Conservation (phyloP, 1,284 basidiomycete species). For the Trichosporon sp. region DNA sequence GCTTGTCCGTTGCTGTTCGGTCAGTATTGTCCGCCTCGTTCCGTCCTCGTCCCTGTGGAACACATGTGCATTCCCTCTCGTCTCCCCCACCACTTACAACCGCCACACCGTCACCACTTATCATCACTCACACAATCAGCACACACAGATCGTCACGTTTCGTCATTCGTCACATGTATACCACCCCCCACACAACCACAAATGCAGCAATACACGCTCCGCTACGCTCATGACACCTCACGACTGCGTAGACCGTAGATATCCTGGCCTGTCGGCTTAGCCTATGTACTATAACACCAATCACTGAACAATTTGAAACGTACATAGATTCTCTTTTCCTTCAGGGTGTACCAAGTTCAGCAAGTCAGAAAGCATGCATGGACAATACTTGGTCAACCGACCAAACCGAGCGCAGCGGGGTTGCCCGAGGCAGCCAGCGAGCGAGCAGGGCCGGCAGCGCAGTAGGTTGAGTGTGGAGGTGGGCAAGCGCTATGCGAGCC, state of each 20-base stretch:
- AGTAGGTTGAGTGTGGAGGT: too few species aligned
- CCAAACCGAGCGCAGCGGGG: not conserved
- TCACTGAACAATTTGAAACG: not conserved
- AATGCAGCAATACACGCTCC: slow-evolving; percentile 9
- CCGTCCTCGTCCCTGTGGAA: not conserved
- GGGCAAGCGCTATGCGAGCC: not conserved
- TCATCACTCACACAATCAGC: not conserved
- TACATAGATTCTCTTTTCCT: not conserved
- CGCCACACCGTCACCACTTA: not conserved
- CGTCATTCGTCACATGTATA: not conserved
- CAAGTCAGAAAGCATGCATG: slow-evolving; percentile 12
- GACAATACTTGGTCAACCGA: slow-evolving; percentile 1
- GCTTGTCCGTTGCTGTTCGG: not conserved
- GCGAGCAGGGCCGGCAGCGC: too few species aligned
- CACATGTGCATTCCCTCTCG: not conserved
- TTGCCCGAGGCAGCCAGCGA: too few species aligned
- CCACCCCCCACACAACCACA: not conserved
- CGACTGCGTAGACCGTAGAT: slow-evolving; percentile 12
- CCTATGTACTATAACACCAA: not conserved
- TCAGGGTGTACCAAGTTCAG: slow-evolving; percentile 6
- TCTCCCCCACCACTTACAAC: not conserved
- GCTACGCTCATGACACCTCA: slow-evolving; percentile 4
- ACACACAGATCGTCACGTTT: not conserved
- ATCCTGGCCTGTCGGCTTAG: not conserved
- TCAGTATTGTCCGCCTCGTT: not conserved